Base-by-base conservation (phyloP, 495 filamentous ascomycete genomes). In the Neurospora tetrasperma region DNA sequence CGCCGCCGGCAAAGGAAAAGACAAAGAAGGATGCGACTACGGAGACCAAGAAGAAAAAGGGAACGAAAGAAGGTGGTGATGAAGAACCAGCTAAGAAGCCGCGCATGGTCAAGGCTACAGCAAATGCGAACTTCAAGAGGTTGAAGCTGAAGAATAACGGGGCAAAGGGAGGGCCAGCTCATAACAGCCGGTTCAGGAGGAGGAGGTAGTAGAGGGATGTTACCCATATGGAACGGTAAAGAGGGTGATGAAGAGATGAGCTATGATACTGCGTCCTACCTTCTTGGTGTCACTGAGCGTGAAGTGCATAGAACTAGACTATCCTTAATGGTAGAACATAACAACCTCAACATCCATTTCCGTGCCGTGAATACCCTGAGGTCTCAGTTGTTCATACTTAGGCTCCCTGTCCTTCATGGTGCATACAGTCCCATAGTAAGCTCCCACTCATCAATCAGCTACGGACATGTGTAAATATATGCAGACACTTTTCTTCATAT, bases 91-190 rank as follows among this genome's bases (percentile, higher is more conserved):
- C 27, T 1, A 66, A 66, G 54, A 35, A 66, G 31, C 54, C 80
- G 31, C 87, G 88, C 74, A 97, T 92, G 82, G 84, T 94, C 69
- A 92, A 89, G 71, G 89, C 90, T 6, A 82, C 89, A 69, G 91
- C 94, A 3, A 89, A 94, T 82, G 88, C 92, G 31, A 97, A 97
- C 77, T 97, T 93, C 80, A 88, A 91, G 73, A 87, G 89, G 59
- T 80, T 97, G 74, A 97, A 96, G 83, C 88, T 97, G 75, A 86
- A 85, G 77, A 92, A 91, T 76, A 79, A 79, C 5, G 87, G 87
- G 5, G 76, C 85, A 0, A 89, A 88, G 73, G 86, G 85, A 7
- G 84, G 85, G n/a, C 80, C 84, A 39, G 83, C 76, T 43, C 77
- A 83, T 73, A 83, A 82, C 42, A 85, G 83, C 75, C 81, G 83